Percentiles rank a stretch among this genome's conserved stretches.
Conservation (phyloP, 1,139 yeast species). For the Sugiyamaella novakii region DNA sequence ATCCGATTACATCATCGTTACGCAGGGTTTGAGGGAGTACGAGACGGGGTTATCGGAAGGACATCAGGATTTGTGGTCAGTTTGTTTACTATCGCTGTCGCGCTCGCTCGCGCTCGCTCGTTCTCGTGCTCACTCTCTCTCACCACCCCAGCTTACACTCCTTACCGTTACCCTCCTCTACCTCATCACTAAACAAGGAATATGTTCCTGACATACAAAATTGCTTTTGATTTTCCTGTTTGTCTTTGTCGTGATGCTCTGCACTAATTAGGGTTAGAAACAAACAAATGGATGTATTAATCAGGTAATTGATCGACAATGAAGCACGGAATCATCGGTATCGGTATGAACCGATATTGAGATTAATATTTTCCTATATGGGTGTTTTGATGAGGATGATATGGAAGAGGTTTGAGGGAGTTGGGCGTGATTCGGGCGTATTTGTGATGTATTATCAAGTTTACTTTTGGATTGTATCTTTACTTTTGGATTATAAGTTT, state of each 20-base stretch:
- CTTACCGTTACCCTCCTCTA: background rate
- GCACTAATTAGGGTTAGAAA: slow-evolving; percentile 24
- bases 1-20: background rate
- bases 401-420: no score
- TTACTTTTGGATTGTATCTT: no score
- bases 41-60: no score
- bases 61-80: background rate
- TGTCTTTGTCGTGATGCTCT: slow-evolving; percentile 24
- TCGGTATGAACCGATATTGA: no score
- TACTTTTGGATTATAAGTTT: no score
- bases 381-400: no score
- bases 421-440: no score
- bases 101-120: background rate
- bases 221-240: slow-evolving; percentile 30
- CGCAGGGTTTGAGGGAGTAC: background rate
- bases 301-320: no score
- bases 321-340: slow-evolving; percentile 16
- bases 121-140: background rate
- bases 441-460: no score
- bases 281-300: slow-evolving; percentile 12
- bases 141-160: background rate
- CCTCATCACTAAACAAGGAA: background rate
- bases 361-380: no score
- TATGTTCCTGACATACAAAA: slow-evolving; percentile 19
- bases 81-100: background rate